phyloP scores from a whole-genome alignment of 2,329 filamentous ascomycete genomes.

The Helotiales sp. region DNA sequence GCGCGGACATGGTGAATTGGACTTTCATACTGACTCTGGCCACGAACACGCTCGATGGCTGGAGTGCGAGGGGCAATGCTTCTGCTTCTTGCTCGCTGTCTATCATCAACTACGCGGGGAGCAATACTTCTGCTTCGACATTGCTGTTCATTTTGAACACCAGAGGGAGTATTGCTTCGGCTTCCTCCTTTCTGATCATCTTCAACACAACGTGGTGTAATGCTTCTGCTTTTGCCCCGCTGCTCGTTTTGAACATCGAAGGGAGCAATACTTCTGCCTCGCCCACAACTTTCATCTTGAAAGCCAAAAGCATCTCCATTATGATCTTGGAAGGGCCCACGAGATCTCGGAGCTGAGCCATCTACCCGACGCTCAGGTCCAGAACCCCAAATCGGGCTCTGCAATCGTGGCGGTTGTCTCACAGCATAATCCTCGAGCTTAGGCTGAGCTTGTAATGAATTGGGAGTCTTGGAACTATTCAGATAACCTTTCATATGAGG shows the following conservation, averaged over 20 bases:
- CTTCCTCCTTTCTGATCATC: background rate
- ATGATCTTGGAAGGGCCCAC: background rate
- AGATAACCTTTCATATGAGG: no score
- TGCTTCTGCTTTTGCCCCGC: background rate
- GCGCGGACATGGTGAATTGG: background rate
- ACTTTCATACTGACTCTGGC: background rate
- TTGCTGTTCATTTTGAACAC: background rate
- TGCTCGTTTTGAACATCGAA: background rate
- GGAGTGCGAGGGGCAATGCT: background rate
- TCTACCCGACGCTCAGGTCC: background rate
- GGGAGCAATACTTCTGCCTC: background rate
- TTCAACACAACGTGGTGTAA: background rate
- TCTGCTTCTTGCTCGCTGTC: background rate
- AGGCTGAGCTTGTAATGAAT: background rate
- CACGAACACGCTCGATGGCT: background rate
- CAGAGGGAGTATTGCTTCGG: background rate
- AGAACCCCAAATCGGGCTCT: constrained; percentile 5
- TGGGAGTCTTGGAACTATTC: background rate
- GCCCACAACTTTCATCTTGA: background rate
- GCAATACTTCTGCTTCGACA: background rate
- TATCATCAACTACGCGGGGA: background rate
- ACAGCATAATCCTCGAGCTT: background rate
- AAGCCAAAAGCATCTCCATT: background rate
- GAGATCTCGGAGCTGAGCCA: background rate
- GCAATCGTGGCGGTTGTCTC: background rate